Conservation (phyloP, 2,329 filamentous ascomycete species). For the Trichothecium sympodiale region DNA sequence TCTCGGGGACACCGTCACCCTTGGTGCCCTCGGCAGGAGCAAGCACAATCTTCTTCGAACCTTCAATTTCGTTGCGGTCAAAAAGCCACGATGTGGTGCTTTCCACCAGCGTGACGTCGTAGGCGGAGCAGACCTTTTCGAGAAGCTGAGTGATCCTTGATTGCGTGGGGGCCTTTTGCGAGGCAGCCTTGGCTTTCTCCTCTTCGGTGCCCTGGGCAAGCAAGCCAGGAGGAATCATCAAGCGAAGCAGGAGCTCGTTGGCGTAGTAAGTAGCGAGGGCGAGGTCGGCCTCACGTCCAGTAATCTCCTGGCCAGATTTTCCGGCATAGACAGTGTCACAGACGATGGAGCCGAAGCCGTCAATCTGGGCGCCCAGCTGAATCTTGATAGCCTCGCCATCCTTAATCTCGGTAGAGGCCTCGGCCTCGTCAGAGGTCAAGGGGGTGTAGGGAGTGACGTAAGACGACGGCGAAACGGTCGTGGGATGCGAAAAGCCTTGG, state of each 20-base stretch:
- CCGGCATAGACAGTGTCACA: constrained; percentile 82
- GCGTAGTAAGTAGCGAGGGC: constrained; percentile 86
- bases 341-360: constrained; percentile 92
- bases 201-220: constrained; percentile 77
- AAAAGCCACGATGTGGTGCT: constrained; percentile 98
- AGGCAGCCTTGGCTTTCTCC: constrained; percentile 84
- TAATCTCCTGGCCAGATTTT: constrained; percentile 51
- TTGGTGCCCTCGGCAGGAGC: constrained; percentile 76
- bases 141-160: constrained; percentile 76
- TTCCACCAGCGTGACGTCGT: constrained; percentile 88
- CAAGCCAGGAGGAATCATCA: constrained; percentile 86
- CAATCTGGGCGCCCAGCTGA: constrained; percentile 96
- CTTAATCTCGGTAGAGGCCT: constrained; percentile 72
- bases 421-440: constrained; percentile 72
- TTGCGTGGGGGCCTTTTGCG: constrained; percentile 75
- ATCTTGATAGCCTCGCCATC: constrained; percentile 88
- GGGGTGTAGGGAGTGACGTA: constrained; percentile 97
- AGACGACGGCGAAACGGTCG: constrained; percentile 85
- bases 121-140: constrained; percentile 84
- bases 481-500: constrained; percentile 79
- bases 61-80: constrained; percentile 94
- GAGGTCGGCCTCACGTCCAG: constrained; percentile 74
- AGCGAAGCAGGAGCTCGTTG: constrained; percentile 84
- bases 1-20: constrained; percentile 79
- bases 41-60: constrained; percentile 93